These are phyloP conservation scores for Chenopodium quinoa DNA, from an alignment of 148 eudicot species.

Conservation along the genomic window DNA sequence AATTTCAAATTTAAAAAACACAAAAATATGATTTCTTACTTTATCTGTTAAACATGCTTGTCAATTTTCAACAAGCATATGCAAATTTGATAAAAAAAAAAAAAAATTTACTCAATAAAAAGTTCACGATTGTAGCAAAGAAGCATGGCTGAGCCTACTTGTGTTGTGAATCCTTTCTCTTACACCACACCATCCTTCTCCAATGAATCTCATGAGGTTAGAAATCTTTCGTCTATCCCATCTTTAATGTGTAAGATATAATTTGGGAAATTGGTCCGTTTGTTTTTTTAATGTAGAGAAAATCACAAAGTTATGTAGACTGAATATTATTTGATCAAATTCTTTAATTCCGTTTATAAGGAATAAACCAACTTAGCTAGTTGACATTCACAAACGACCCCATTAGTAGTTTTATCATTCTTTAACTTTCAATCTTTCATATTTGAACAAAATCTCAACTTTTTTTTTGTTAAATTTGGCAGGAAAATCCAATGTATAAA, in stretches of 20 bases:
- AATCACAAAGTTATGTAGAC: too few species aligned
- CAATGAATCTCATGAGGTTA: constrained; percentile 41
- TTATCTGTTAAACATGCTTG: background rate
- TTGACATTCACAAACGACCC: too few species aligned
- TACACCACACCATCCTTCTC: constrained; percentile 34
- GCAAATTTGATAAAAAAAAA: background rate
- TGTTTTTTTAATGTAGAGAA: too few species aligned
- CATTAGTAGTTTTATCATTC: too few species aligned
- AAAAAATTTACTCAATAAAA: background rate
- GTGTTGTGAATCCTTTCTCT: constrained; percentile 54
- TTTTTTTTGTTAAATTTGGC: background rate
- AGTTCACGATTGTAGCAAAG: background rate
- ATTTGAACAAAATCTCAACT: too few species aligned
- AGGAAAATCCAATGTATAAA: constrained; percentile 58
- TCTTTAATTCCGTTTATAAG: too few species aligned
- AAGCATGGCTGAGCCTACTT: constrained; percentile 54
- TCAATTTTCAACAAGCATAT: background rate
- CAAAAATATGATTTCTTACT: background rate
- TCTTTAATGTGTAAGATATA: background rate
- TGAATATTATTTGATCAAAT: too few species aligned
- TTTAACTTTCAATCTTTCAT: too few species aligned
- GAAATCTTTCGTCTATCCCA: background rate
- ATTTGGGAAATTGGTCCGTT: too few species aligned
- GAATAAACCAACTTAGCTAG: too few species aligned
- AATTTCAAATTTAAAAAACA: constrained; percentile 40